Evolutionary conservation across 352 stramenopile genomes (phyloP).

Genomic region (Phytophthora sansomeana): DNA sequence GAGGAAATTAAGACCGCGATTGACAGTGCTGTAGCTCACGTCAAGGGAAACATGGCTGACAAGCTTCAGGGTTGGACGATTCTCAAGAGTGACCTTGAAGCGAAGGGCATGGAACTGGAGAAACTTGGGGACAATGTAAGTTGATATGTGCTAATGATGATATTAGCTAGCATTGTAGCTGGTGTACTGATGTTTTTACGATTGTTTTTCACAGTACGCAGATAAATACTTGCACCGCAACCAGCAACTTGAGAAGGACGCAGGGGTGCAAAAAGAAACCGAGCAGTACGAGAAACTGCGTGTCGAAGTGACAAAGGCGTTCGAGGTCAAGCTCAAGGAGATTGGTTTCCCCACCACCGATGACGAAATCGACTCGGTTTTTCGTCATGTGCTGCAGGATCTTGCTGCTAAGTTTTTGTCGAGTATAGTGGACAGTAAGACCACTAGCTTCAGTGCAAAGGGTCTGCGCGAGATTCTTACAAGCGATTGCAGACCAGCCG

Average conservation of each 20-base stretch:
- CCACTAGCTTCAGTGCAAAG: slow-evolving; percentile 55
- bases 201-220: slow-evolving; percentile 52
- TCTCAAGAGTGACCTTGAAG: slow-evolving; percentile 63
- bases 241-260: slow-evolving; percentile 64
- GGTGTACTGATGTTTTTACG: slow-evolving; percentile 1
- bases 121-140: slow-evolving; percentile 81
- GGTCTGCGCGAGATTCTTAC: slow-evolving; percentile 64
- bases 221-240: slow-evolving; percentile 80
- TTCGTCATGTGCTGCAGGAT: slow-evolving; percentile 64
- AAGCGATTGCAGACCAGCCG: slow-evolving; percentile 57
- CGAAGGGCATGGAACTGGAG: slow-evolving; percentile 73
- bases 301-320: slow-evolving; percentile 58
- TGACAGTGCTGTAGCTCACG: slow-evolving; percentile 60
- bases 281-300: slow-evolving; percentile 71
- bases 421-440: slow-evolving; percentile 43
- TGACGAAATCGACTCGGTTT: slow-evolving; percentile 69
- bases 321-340: slow-evolving; percentile 62
- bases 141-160: slow-evolving; percentile 9
- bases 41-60: slow-evolving; percentile 58
- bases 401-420: slow-evolving; percentile 69
- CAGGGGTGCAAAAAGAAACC: slow-evolving; percentile 60
- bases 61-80: slow-evolving; percentile 81
- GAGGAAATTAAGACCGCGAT: slow-evolving; percentile 72
- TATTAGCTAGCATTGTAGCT: background rate
- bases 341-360: slow-evolving; percentile 68